Base-by-base conservation (phyloP, 2,329 filamentous ascomycete species). In the Lasiodiplodia gonubiensis region DNA sequence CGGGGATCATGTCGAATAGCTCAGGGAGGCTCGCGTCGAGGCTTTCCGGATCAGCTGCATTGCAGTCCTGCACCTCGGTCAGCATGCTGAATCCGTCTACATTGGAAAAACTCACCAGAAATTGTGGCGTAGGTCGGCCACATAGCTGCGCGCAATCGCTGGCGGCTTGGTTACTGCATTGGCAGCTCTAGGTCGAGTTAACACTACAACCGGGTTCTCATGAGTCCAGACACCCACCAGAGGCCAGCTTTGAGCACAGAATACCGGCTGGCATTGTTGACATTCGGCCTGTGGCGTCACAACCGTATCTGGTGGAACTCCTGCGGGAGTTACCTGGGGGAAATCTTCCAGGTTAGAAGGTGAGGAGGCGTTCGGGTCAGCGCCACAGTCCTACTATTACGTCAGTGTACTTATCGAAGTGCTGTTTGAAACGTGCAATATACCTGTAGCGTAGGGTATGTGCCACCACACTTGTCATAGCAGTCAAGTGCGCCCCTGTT, bases 241-340 rank as follows among this genome's bases (percentile, higher is more conserved):
- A 27, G 60, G 60, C 60, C 60, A 64, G 12, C 33, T 52, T 42
- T 64, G 46, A n/a, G 60, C 46, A 30, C 60, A 53, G 35, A 64
- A 53, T 16, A 53, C 48, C 10, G 60, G 48, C 1, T 27, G 30
- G 23, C 57, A 60, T 25, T 18, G n/a, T 25, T 25, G n/a, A 4
- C 60, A 64, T 23, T 10, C 39, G 12, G 27, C 21, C 11, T 39
- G 8, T 18, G 52, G 55, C 4, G 21, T n/a, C 14, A 10, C 23
- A 8, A 4, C 14, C 16, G 55, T 37, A 2, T 46, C 37, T 14
- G 55, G 18, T 30, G 55, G 37, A 23, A 30, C 6, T 23, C 42
- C 55, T 27, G 6, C 39, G 2, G 57, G 39, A 60, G 57, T 60
- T 11, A 33, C 14, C 4, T 48, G 55, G 3, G 55, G 55, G 23